These are phyloP conservation scores for Periconia sp. DNA, from an alignment of 2,329 filamentous ascomycete species.

Conservation along the genomic window DNA sequence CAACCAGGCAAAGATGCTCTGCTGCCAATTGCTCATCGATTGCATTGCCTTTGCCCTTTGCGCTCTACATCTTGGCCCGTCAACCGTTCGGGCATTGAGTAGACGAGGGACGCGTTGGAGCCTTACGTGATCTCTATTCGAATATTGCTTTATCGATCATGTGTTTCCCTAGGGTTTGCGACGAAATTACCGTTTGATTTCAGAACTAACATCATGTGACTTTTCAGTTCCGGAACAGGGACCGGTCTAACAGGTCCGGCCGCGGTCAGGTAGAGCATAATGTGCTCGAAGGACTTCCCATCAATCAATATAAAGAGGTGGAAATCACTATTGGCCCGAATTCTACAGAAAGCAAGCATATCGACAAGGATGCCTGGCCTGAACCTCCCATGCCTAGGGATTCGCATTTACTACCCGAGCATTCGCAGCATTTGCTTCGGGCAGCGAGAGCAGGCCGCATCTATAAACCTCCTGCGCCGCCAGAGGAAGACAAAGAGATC, in stretches of 20 bases:
- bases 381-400: conserved; percentile 91
- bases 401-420: conserved; percentile 74
- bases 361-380: conserved; percentile 71
- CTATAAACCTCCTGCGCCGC: conserved; percentile 73
- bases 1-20: no score
- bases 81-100: no score
- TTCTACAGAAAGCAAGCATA: conserved; percentile 66
- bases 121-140: no score
- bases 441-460: conserved; percentile 78
- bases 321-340: conserved; percentile 70
- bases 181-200: no score
- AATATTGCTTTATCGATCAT: no score
- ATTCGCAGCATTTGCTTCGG: conserved; percentile 82
- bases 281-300: conserved; percentile 76
- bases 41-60: no score
- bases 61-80: no score
- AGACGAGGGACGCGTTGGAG: no score
- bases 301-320: conserved; percentile 86
- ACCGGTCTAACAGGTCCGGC: conserved; percentile 63
- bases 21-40: no score
- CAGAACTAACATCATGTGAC: conserved; percentile 30
- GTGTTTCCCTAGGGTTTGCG: no score
- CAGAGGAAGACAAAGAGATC: conserved; percentile 66
- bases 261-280: conserved; percentile 68
- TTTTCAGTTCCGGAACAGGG: conserved; percentile 62